phyloP scores from a whole-genome alignment of 2,329 filamentous ascomycete genomes.

The Clonostachys byssicola region DNA sequence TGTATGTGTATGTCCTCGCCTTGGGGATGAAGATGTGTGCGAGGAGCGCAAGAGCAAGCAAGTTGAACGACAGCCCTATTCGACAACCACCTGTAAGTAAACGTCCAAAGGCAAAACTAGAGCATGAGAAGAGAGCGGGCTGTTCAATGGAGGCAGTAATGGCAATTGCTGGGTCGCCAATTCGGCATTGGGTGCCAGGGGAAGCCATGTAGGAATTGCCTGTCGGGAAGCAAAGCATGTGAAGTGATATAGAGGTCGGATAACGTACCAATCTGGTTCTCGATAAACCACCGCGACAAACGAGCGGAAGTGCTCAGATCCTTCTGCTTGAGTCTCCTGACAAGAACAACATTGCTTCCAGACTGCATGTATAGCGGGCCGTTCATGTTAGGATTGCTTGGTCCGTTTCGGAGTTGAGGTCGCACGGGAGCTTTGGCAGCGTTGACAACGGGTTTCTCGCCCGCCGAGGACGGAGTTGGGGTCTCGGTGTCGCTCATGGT shows the following conservation, averaged over 20 bases:
- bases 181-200: conserved; percentile 1
- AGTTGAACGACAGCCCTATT: conserved; percentile 75
- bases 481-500: conserved; percentile 3
- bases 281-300: conserved; percentile 65
- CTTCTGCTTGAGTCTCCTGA: conserved; percentile 56
- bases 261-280: conserved; percentile 74
- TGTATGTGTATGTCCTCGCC: conserved; percentile 72
- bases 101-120: neutral
- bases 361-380: conserved; percentile 55
- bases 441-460: conserved; percentile 11
- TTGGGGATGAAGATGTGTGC: conserved; percentile 80
- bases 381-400: conserved; percentile 40
- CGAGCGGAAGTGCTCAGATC: conserved; percentile 58
- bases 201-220: conserved; percentile 4
- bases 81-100: conserved; percentile 11
- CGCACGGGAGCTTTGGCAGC: conserved; percentile 12
- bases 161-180: neutral
- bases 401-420: conserved; percentile 19
- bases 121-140: neutral
- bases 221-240: neutral
- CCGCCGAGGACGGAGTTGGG: neutral
- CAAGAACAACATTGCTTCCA: conserved; percentile 45
- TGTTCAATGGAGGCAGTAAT: neutral
- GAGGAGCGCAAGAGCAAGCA: conserved; percentile 77
- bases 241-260: neutral